Evolutionary conservation across 352 stramenopile genomes (phyloP), one percentile per base, ranked within the genome.

Genomic region (Globisporangium yorkense): DNA sequence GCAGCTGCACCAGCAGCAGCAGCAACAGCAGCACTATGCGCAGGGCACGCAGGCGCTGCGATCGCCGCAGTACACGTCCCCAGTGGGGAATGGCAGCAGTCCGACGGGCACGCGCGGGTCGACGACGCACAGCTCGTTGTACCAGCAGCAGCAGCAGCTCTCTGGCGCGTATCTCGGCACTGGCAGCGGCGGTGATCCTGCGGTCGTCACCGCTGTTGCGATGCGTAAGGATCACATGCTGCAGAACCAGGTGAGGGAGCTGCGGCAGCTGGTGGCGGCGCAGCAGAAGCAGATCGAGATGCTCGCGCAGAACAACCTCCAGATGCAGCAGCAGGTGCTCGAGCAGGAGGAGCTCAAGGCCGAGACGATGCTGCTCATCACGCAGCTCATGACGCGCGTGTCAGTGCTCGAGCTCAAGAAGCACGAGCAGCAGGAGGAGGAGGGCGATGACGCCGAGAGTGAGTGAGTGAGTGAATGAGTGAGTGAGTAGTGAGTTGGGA

Each of bases 311-410:
- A 83, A 57, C 61, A 93, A 90, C 55, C 80, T 87, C 67, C 72
- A 84, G 56, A 77, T 93, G 72, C 80, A 93, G 61, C 80, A 90
- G 62, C 80, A 91, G 57, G 59, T 93, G 37, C 68, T 90, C 4
- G 81, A 91, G 52, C 80, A 91, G 48, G 80, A 92, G 59, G 81
- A 93, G 51, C 66, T 86, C 37, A 90, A 90, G 63, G 80, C 84
- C 62, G 84, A 91, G 68, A 93, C 84, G 53, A 92, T 84, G 74
- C 74, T 89, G 31, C 65, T 93, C 9, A 88, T 93, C 60, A 93
- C 79, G 50, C 79, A 93, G 58, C 67, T 93, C 57, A 91, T 93
- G 81, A 93, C 81, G 27, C 81, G 84, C 49, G 79, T 93, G 33
- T 92, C 84, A 21, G 60, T 87, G 58, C 74, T 93, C 21, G 84